Conservation (phyloP, 306 rosid species). For the Quercus mongolica region DNA sequence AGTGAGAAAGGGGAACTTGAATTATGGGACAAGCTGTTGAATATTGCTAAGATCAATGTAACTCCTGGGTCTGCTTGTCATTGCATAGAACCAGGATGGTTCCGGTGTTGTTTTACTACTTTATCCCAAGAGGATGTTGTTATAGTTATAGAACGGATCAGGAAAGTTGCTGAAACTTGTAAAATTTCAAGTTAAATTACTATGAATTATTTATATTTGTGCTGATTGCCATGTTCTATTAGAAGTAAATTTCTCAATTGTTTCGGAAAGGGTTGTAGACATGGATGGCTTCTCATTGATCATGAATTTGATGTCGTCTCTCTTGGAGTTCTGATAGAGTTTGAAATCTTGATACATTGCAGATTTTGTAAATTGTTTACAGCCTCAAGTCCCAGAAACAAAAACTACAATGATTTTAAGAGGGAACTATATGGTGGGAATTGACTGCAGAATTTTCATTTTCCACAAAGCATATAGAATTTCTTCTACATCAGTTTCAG, state of each 20-base stretch:
- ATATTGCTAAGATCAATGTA: conserved; percentile 67
- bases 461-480: neutral
- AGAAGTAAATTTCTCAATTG: conserved; percentile 10
- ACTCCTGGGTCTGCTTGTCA: conserved; percentile 98
- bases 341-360: conserved; percentile 23
- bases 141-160: conserved; percentile 60
- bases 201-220: conserved; percentile 8
- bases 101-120: conserved; percentile 81
- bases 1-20: conserved; percentile 91
- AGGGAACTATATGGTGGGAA: neutral
- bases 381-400: neutral
- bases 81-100: conserved; percentile 99
- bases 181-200: conserved; percentile 44
- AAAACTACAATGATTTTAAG: neutral
- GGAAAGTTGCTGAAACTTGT: conserved; percentile 56
- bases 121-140: conserved; percentile 65
- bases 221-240: conserved; percentile 13
- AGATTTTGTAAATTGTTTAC: conserved; percentile 13
- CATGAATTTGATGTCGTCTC: conserved; percentile 4
- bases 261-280: conserved; percentile 19
- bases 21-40: conserved; percentile 81
- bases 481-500: conserved; percentile 31
- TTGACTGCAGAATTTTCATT: neutral
- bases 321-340: conserved; percentile 16
- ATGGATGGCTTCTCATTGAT: conserved; percentile 1